Percentiles rank a stretch among this genome's conserved stretches.
phyloP scores from a whole-genome alignment of 1,139 yeast species.

The Martiniozyma asiatica region DNA sequence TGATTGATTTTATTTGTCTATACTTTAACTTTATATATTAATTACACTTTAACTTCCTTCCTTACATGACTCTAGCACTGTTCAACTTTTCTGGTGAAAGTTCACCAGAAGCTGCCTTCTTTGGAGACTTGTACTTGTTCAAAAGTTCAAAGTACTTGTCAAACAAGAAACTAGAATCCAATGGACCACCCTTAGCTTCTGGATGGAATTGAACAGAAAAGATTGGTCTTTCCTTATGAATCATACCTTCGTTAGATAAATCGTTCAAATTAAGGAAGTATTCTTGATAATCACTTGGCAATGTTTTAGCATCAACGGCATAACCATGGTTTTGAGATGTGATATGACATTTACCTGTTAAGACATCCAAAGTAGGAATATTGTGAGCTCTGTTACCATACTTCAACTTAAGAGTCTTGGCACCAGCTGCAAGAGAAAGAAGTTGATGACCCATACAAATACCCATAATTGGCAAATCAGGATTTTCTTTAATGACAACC shows the following conservation, averaged over 20 bases:
- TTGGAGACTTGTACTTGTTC: slow-evolving; percentile 39
- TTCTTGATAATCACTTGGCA: slow-evolving; percentile 69
- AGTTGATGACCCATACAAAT: slow-evolving; percentile 96
- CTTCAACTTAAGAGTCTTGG: slow-evolving; percentile 81
- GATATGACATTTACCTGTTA: slow-evolving; percentile 88
- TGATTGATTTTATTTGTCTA: no score
- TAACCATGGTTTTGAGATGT: slow-evolving; percentile 98
- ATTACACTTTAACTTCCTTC: no score
- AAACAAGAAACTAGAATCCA: slow-evolving; percentile 80
- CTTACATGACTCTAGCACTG: slow-evolving; percentile 57
- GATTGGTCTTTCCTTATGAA: slow-evolving; percentile 72
- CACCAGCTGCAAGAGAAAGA: slow-evolving; percentile 89
- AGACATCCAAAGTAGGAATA: slow-evolving; percentile 85
- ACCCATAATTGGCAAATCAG: slow-evolving; percentile 84
- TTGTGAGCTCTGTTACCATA: slow-evolving; percentile 98
- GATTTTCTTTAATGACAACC: slow-evolving; percentile 49
- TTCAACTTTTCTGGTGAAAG: slow-evolving; percentile 73
- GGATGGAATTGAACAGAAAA: slow-evolving; percentile 98
- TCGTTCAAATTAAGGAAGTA: slow-evolving; percentile 89
- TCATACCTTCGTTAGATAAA: slow-evolving; percentile 95
- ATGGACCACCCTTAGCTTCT: slow-evolving; percentile 98
- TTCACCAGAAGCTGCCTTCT: slow-evolving; percentile 27
- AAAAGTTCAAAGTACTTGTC: slow-evolving; percentile 79
- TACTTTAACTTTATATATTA: no score
- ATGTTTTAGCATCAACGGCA: slow-evolving; percentile 78